These are phyloP conservation scores for Fibroporia radiculosa DNA, from an alignment of 768 basidiomycete species.

Conservation along the genomic window DNA sequence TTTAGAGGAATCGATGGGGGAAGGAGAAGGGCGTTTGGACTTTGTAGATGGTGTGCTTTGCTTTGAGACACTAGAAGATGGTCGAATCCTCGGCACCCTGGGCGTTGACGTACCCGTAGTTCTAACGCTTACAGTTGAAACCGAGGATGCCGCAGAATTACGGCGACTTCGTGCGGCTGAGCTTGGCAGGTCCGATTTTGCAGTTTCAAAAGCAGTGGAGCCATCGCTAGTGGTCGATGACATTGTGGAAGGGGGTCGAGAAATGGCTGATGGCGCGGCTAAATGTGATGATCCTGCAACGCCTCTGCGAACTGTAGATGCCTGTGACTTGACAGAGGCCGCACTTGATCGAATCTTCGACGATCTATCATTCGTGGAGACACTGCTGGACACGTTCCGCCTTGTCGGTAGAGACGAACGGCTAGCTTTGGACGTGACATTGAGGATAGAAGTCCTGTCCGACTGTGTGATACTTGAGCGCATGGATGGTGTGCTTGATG, in stretches of 20 bases:
- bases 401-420: constrained; percentile 1
- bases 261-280: constrained; percentile 20
- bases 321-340: constrained; percentile 28
- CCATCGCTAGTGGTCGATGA: constrained; percentile 33
- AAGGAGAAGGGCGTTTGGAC: constrained; percentile 11
- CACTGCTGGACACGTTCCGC: constrained; percentile 2
- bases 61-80: constrained; percentile 18
- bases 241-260: constrained; percentile 22
- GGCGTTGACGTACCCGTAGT: constrained; percentile 20
- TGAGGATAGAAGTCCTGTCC: constrained; percentile 7
- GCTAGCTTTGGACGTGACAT: constrained; percentile 13
- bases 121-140: constrained; percentile 23
- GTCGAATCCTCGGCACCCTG: constrained; percentile 14
- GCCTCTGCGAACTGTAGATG: constrained; percentile 31
- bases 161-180: constrained; percentile 24
- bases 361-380: background rate
- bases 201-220: constrained; percentile 39
- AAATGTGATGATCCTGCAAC: constrained; percentile 18
- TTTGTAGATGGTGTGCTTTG: constrained; percentile 13
- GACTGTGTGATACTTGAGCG: constrained; percentile 11
- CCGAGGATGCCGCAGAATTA: constrained; percentile 24
- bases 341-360: constrained; percentile 7
- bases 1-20: constrained; percentile 13
- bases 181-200: constrained; percentile 30
- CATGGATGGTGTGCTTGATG: constrained; percentile 12